A percentile compares a stretch with the other conserved stretches of the same genome.
phyloP scores from a whole-genome alignment of 805 yeast genomes.

The Lipomyces sp. region DNA sequence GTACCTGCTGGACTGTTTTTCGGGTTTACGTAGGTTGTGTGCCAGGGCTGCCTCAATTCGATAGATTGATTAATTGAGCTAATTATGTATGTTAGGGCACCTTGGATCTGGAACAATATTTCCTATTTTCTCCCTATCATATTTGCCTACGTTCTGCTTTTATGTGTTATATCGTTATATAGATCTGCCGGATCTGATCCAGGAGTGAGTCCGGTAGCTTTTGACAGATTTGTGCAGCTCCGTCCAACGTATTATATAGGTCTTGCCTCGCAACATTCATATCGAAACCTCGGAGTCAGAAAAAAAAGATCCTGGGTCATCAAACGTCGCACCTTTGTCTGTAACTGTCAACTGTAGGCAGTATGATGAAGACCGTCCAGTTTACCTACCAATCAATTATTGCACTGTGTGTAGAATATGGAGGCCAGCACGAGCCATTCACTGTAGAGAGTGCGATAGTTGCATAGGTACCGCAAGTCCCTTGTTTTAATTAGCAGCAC shows the following conservation, averaged over 20 bases:
- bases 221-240: background rate
- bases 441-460: constrained; percentile 15
- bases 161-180: background rate
- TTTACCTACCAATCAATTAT: constrained; percentile 12
- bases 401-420: constrained; percentile 22
- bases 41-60: background rate
- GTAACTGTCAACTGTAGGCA: constrained; percentile 10
- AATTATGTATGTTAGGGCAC: constrained; percentile 3
- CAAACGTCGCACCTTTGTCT: background rate
- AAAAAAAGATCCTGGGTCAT: background rate
- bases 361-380: background rate
- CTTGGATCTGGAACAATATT: constrained; percentile 12
- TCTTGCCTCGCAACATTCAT: constrained; percentile 4
- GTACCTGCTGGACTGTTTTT: background rate
- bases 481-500: too few relatives aligned
- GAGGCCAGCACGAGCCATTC: constrained; percentile 26
- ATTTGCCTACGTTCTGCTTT: background rate
- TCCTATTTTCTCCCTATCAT: constrained; percentile 11
- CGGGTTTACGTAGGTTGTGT: constrained; percentile 3
- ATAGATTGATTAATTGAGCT: background rate
- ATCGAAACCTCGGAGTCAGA: background rate
- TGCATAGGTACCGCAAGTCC: constrained; percentile 15
- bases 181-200: constrained; percentile 9
- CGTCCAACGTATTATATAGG: background rate
- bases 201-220: constrained; percentile 8